Evolutionary conservation across 2,329 filamentous ascomycete species (phyloP).

Genomic region (Mycocentrospora acerina): DNA sequence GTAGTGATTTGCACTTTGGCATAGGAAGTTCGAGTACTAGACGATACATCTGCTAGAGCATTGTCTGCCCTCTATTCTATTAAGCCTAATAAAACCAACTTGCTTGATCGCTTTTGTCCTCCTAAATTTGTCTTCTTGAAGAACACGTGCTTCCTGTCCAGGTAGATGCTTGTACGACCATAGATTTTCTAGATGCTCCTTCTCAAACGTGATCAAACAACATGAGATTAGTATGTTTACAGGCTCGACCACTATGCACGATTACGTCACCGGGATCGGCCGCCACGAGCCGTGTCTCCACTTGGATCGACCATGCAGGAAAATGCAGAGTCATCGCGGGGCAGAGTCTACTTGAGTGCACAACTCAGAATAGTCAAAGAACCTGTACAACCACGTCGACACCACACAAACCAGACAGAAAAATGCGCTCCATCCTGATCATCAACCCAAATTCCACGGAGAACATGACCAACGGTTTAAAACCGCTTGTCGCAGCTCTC

Average conservation of each 20-base stretch:
- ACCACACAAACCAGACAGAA: constrained; percentile 28
- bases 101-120: too few relatives aligned
- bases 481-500: constrained; percentile 50
- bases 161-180: too few relatives aligned
- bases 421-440: constrained; percentile 60
- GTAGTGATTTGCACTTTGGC: not conserved
- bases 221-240: not conserved
- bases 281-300: too few relatives aligned
- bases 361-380: constrained; percentile 16
- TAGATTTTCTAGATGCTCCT: too few relatives aligned
- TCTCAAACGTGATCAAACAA: not conserved
- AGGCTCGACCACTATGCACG: not conserved
- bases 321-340: constrained; percentile 13
- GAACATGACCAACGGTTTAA: constrained; percentile 70
- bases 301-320: too few relatives aligned
- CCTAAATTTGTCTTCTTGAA: too few relatives aligned
- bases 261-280: too few relatives aligned
- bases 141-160: too few relatives aligned
- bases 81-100: constrained; percentile 12
- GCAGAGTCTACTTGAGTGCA: constrained; percentile 5
- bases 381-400: constrained; percentile 24
- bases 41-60: too few relatives aligned
- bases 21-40: not conserved
- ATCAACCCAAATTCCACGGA: constrained; percentile 78
- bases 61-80: constrained; percentile 1